Conservation (phyloP, 257 asterid genomes). For the Rehmannia glutinosa region DNA sequence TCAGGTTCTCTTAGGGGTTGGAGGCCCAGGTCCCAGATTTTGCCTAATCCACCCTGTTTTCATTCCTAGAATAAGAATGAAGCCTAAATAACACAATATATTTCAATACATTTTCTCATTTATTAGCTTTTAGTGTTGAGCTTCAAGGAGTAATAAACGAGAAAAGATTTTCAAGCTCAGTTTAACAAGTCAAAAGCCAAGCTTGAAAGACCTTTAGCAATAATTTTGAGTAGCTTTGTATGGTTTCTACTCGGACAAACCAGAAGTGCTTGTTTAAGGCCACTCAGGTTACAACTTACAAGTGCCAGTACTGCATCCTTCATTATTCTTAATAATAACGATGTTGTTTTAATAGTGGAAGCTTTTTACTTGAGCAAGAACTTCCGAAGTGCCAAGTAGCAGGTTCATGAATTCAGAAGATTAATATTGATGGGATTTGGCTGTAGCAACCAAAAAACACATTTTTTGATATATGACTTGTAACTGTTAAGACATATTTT, state of each 20-base stretch:
- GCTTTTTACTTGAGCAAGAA: not conserved
- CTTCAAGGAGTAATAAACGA: not conserved
- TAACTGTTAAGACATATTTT: not conserved
- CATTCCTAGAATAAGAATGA: not conserved
- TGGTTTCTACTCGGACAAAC: not conserved
- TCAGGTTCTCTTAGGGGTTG: not conserved
- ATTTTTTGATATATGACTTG: not conserved
- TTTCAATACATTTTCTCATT: not conserved
- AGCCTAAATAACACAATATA: not conserved
- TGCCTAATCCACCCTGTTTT: not conserved
- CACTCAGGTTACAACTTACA: not conserved
- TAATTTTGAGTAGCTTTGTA: not conserved
- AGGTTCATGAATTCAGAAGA: not conserved
- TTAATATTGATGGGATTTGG: not conserved
- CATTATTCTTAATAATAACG: not conserved
- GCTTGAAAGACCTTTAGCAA: not conserved
- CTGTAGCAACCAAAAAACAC: not conserved
- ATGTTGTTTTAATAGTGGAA: not conserved
- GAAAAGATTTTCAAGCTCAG: not conserved
- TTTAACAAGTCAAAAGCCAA: not conserved
- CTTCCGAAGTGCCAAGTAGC: not conserved
- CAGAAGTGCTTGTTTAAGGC: not conserved
- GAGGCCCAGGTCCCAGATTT: not conserved
- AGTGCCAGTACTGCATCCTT: not conserved
- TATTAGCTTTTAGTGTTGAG: not conserved